These are phyloP conservation scores for Fusarium sulawesiense DNA, from an alignment of 2,329 filamentous ascomycete genomes.

Conservation along the genomic window DNA sequence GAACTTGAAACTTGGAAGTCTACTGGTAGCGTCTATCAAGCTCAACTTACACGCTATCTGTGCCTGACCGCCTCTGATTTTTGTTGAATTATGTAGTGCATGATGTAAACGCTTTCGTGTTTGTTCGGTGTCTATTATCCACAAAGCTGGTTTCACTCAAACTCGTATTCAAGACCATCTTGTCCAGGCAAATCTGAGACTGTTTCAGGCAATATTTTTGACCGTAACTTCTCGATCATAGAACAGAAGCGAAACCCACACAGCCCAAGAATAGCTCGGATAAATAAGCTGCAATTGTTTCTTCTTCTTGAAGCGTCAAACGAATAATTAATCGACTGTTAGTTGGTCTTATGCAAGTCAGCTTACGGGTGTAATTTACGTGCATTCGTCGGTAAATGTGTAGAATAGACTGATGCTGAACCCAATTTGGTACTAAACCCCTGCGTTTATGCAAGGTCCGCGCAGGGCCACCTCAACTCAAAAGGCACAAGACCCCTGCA, in stretches of 20 bases:
- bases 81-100: neutral
- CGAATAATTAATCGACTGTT: neutral
- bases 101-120: neutral
- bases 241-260: neutral
- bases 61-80: constrained; percentile 2
- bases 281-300: neutral
- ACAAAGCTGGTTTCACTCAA: neutral
- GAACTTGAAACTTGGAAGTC: neutral
- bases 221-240: neutral
- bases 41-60: constrained; percentile 1
- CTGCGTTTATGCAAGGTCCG: constrained; percentile 37
- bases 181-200: neutral
- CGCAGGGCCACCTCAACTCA: constrained; percentile 14
- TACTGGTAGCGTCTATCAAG: neutral
- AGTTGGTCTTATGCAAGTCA: constrained; percentile 9
- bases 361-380: constrained; percentile 13
- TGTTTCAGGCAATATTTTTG: neutral
- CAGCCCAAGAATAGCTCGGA: constrained; percentile 4
- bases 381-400: constrained; percentile 1
- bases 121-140: neutral
- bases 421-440: constrained; percentile 30
- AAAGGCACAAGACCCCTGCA: constrained; percentile 25
- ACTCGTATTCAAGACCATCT: neutral
- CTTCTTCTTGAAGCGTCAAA: neutral
- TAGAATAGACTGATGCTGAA: constrained; percentile 21